Conservation (phyloP, 2,329 filamentous ascomycete species). For the Exutisphaerella laricina region DNA sequence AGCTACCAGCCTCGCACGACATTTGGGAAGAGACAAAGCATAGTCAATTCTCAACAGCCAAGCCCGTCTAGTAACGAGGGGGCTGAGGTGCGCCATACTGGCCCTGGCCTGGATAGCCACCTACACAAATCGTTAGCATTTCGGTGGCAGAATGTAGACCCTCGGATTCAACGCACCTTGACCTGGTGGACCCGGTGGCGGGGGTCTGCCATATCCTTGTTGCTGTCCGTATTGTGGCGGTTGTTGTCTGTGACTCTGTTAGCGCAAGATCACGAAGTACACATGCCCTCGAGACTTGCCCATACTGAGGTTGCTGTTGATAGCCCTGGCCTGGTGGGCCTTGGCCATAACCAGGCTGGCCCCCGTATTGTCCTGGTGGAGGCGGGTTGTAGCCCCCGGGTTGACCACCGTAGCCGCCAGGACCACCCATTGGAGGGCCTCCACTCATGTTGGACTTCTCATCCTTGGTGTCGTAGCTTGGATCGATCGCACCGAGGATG, state of each 20-base stretch:
- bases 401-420: constrained; percentile 30
- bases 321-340: constrained; percentile 14
- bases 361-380: constrained; percentile 4
- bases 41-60: too few relatives aligned
- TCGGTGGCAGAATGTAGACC: too few relatives aligned
- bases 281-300: too few relatives aligned
- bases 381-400: constrained; percentile 27
- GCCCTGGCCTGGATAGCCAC: constrained; percentile 13
- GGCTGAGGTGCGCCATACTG: constrained; percentile 13
- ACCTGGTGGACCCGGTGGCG: too few relatives aligned
- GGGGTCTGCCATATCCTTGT: too few relatives aligned
- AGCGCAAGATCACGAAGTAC: too few relatives aligned
- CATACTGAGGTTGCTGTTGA: constrained; percentile 5
- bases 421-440: constrained; percentile 27
- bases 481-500: constrained; percentile 61
- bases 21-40: too few relatives aligned
- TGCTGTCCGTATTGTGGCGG: too few relatives aligned
- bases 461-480: constrained; percentile 60
- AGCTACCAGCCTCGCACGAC: too few relatives aligned
- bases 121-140: too few relatives aligned
- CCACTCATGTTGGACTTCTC: constrained; percentile 45
- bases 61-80: constrained; percentile 19
- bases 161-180: too few relatives aligned
- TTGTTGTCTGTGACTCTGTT: too few relatives aligned
- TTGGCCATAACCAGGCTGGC: constrained; percentile 23